Evolutionary conservation across 805 yeast species (phyloP).

Genomic region (Candida corydali): DNA sequence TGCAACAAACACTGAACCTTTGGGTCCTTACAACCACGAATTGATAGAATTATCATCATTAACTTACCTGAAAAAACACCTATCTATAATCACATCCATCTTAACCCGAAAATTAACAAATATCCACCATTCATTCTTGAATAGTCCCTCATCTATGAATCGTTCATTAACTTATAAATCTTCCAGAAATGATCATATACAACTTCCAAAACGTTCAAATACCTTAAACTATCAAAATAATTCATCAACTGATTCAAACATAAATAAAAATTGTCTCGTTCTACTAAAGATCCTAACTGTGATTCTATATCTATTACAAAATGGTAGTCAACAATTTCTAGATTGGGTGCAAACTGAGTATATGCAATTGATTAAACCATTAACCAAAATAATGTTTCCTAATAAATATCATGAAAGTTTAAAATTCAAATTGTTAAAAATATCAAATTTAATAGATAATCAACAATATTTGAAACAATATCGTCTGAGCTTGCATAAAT

Average conservation of each 20-base stretch:
- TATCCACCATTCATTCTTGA: neutral
- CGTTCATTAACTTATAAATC: constrained; percentile 2
- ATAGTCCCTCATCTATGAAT: neutral
- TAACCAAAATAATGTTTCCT: constrained; percentile 11
- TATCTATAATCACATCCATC: constrained; percentile 35
- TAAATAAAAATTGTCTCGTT: constrained; percentile 8
- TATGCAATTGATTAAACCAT: constrained; percentile 14
- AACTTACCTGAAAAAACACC: constrained; percentile 36
- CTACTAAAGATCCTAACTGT: constrained; percentile 49
- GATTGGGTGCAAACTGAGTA: constrained; percentile 34
- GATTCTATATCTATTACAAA: constrained; percentile 46
- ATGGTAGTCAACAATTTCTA: constrained; percentile 50
- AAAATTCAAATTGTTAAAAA: constrained; percentile 31
- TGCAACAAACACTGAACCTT: constrained; percentile 48
- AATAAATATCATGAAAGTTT: constrained; percentile 26
- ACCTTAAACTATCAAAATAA: neutral
- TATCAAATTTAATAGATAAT: constrained; percentile 26
- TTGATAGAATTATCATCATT: constrained; percentile 48
- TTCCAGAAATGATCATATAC: neutral
- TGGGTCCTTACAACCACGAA: constrained; percentile 56
- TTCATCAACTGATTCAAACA: neutral
- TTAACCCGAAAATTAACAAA: constrained; percentile 36
- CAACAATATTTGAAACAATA: constrained; percentile 32
- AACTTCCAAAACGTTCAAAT: constrained; percentile 6
- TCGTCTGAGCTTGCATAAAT: constrained; percentile 36